Evolutionary conservation across 2,329 filamentous ascomycete genomes (phyloP).

Genomic region (Cladophialophora yegresii): DNA sequence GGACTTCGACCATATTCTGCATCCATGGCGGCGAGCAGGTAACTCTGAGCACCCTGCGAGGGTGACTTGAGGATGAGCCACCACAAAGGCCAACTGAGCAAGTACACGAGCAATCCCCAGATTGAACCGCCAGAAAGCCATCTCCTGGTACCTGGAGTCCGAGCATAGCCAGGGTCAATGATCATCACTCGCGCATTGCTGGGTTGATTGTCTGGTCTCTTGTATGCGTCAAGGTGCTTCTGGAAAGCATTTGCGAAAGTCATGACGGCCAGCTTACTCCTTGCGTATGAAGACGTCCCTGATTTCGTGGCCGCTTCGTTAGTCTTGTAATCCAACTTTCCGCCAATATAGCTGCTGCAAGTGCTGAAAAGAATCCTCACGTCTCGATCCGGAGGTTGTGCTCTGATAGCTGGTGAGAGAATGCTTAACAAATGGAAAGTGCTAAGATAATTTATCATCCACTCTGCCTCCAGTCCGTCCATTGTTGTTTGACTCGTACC

Average conservation of each 20-base stretch:
- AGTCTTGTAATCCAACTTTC: conserved; percentile 59
- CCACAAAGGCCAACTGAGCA: conserved; percentile 74
- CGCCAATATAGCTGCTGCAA: conserved; percentile 83
- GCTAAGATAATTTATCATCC: conserved; percentile 92
- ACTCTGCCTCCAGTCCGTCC: conserved; percentile 84
- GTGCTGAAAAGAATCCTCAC: conserved; percentile 84
- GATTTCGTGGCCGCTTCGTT: conserved; percentile 34
- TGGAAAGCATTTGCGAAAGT: conserved; percentile 88
- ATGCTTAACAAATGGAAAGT: conserved; percentile 96
- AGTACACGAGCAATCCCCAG: conserved; percentile 74
- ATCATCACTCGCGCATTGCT: conserved; percentile 81
- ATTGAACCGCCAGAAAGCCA: conserved; percentile 86
- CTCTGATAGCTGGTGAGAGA: conserved; percentile 82
- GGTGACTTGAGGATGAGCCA: conserved; percentile 89
- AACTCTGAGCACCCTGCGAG: conserved; percentile 78
- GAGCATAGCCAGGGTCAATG: conserved; percentile 79
- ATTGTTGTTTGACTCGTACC: conserved; percentile 62
- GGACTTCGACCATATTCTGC: conserved; percentile 63
- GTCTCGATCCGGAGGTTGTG: conserved; percentile 90
- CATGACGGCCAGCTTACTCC: conserved; percentile 75
- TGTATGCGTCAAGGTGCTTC: conserved; percentile 82
- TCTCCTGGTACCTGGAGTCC: conserved; percentile 82
- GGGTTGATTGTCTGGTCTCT: conserved; percentile 78
- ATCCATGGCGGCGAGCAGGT: conserved; percentile 86
- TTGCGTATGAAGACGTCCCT: conserved; percentile 51